phyloP scores from a whole-genome alignment of 257 asterid genomes.

The Solanum tarijense region DNA sequence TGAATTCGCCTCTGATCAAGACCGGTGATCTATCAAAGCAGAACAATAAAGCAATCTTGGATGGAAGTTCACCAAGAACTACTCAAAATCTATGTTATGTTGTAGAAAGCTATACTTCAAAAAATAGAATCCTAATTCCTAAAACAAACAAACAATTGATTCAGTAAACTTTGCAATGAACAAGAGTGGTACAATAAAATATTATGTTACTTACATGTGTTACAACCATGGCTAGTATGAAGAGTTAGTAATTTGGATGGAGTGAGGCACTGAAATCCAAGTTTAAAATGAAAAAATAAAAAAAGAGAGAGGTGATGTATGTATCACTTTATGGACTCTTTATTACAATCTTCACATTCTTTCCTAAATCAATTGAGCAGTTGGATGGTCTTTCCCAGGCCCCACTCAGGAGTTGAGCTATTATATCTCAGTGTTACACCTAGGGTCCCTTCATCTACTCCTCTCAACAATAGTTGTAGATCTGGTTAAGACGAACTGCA shows the following conservation, averaged over 20 bases:
- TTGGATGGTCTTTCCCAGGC: neutral
- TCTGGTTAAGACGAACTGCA: neutral
- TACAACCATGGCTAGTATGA: neutral
- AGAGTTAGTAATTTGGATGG: neutral
- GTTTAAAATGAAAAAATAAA: neutral
- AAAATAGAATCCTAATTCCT: too few relatives aligned
- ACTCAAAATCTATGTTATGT: neutral
- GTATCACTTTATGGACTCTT: neutral
- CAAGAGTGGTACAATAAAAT: neutral
- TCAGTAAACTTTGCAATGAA: neutral
- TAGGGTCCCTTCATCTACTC: neutral
- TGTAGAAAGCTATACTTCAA: neutral
- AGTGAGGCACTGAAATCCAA: neutral
- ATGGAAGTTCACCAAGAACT: neutral
- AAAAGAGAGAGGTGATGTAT: neutral
- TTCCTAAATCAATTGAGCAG: neutral
- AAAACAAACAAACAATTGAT: neutral
- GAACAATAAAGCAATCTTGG: neutral
- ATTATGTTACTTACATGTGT: neutral
- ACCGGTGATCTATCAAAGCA: neutral
- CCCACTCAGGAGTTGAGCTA: conserved; percentile 8
- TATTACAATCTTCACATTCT: neutral
- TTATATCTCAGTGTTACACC: neutral
- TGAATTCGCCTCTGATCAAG: neutral
- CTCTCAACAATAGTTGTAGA: neutral